Percentiles rank a stretch among this genome's conserved stretches.
Evolutionary conservation across 305 asterid genomes (phyloP).

Genomic region (Lippia alba): DNA sequence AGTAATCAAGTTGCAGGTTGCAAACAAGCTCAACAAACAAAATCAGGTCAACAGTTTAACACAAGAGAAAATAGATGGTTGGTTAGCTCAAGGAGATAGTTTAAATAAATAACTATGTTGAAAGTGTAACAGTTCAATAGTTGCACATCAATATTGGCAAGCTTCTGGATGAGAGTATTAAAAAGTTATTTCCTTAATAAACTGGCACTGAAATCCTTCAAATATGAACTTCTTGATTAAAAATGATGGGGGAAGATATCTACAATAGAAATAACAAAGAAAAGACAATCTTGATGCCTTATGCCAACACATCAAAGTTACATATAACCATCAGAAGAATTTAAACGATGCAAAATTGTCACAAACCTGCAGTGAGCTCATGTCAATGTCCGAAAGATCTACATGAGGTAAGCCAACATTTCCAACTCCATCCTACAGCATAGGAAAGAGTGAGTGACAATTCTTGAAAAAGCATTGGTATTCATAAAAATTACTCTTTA

Average conservation of each 20-base stretch:
- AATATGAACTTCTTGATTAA: neutral
- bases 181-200: neutral
- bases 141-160: conserved; percentile 2
- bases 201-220: neutral
- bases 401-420: conserved; percentile 59
- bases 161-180: neutral
- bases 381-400: conserved; percentile 62
- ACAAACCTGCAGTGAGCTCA: conserved; percentile 72
- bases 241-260: neutral
- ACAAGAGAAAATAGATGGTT: conserved; percentile 2
- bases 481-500: neutral
- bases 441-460: conserved; percentile 30
- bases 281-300: neutral
- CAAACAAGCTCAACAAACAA: conserved; percentile 18
- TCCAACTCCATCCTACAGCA: conserved; percentile 53
- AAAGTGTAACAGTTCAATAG: conserved; percentile 17
- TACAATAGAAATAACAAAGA: neutral
- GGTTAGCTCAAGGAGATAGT: conserved; percentile 14
- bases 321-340: conserved; percentile 8
- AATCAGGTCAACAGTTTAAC: neutral
- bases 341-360: conserved; percentile 9
- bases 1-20: conserved; percentile 11
- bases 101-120: neutral
- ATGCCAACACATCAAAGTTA: neutral
- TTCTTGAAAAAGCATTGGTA: conserved; percentile 14